Evolutionary conservation across 352 stramenopile genomes (phyloP).

Genomic region (Pythium diclinum): DNA sequence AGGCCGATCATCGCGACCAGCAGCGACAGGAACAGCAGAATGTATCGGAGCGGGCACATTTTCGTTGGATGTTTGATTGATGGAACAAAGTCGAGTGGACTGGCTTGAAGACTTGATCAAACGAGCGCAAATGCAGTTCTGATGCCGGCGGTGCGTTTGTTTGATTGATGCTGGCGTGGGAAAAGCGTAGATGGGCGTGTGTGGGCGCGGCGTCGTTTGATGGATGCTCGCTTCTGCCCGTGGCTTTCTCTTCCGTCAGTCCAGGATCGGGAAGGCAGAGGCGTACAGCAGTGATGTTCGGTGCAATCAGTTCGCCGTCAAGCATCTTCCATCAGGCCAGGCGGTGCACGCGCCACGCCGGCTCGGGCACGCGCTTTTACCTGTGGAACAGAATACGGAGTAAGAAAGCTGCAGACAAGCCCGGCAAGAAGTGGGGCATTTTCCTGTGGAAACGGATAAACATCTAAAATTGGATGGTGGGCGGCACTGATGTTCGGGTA

Average conservation of each 20-base stretch:
- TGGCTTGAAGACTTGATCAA: not conserved
- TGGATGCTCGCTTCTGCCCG: not conserved
- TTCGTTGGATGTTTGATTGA: not conserved
- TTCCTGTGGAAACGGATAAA: constrained; percentile 10
- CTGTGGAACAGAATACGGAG: constrained; percentile 5
- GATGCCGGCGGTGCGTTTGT: constrained; percentile 1
- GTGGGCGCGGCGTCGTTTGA: not conserved
- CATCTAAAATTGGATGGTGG: constrained; percentile 19
- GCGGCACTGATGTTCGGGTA: not conserved
- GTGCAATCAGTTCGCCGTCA: constrained; percentile 8
- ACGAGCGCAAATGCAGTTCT: constrained; percentile 5
- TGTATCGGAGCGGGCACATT: constrained; percentile 87
- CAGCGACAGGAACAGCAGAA: constrained; percentile 79
- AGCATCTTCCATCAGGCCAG: constrained; percentile 15
- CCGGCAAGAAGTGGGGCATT: not conserved
- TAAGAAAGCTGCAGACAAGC: not conserved
- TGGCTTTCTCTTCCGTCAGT: not conserved
- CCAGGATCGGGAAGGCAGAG: not conserved
- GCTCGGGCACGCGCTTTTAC: constrained; percentile 14
- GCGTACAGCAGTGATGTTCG: not conserved
- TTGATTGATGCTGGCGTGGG: not conserved
- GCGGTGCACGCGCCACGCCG: constrained; percentile 9
- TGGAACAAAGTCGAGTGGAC: not conserved
- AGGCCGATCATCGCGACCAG: constrained; percentile 82
- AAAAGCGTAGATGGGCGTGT: not conserved